phyloP scores from a whole-genome alignment of 768 basidiomycete genomes.

The Mycena filopes region DNA sequence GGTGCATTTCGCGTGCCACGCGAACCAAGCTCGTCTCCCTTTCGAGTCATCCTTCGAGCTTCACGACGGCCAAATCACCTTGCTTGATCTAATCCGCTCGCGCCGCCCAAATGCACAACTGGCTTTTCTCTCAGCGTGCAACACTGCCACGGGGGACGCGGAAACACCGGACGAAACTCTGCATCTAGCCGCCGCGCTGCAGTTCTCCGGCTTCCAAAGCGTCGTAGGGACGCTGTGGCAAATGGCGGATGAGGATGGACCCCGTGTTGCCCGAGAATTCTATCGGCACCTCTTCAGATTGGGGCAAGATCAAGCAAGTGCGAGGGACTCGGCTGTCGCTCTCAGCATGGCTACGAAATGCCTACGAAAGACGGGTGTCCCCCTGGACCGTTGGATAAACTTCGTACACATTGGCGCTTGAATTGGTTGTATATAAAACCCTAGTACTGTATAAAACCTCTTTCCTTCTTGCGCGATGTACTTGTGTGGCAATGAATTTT shows the following conservation, averaged over 20 bases:
- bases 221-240: constrained; percentile 32
- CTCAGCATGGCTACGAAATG: not conserved
- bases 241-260: not conserved
- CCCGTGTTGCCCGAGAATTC: not conserved
- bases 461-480: too few species aligned
- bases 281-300: not conserved
- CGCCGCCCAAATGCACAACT: constrained; percentile 22
- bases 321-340: not conserved
- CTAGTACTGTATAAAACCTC: too few species aligned
- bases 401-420: constrained; percentile 8
- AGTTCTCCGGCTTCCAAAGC: constrained; percentile 31
- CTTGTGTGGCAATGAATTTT: too few species aligned
- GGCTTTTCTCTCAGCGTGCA: constrained; percentile 28
- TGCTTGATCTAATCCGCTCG: constrained; percentile 17
- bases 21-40: constrained; percentile 28
- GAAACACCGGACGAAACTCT: constrained; percentile 25
- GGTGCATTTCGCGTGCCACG: constrained; percentile 44
- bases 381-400: not conserved
- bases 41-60: constrained; percentile 32
- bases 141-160: constrained; percentile 16
- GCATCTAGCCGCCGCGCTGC: constrained; percentile 28
- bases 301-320: not conserved
- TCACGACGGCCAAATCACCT: constrained; percentile 10
- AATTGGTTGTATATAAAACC: too few species aligned
- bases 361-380: not conserved